Percentiles rank a stretch among this genome's conserved stretches.
These are phyloP conservation scores for Sabuloglossum arenarium DNA, from an alignment of 495 filamentous ascomycete genomes.

Conservation along the genomic window DNA sequence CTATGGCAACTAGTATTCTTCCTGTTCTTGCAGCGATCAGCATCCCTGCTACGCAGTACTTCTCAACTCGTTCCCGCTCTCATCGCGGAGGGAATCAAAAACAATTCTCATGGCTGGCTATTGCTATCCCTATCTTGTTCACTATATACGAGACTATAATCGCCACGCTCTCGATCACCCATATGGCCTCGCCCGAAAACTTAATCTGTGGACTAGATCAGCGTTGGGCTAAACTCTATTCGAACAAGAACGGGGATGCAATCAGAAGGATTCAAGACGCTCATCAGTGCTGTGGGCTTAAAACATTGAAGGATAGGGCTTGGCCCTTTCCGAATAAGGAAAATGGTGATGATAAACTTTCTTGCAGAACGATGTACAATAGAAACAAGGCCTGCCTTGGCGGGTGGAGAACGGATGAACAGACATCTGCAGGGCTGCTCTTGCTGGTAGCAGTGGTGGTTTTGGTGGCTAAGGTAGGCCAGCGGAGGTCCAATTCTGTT, in stretches of 20 bases:
- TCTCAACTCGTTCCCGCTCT: neutral
- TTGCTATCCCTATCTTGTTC: constrained; percentile 7
- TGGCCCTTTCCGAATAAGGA: neutral
- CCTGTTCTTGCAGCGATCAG: constrained; percentile 10
- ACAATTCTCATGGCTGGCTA: constrained; percentile 1
- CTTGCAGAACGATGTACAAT: constrained; percentile 6
- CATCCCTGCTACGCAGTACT: neutral
- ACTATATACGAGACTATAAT: constrained; percentile 13
- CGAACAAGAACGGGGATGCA: constrained; percentile 6
- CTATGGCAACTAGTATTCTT: constrained; percentile 9
- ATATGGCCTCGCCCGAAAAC: constrained; percentile 5
- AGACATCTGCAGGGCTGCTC: neutral
- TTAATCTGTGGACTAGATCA: constrained; percentile 7
- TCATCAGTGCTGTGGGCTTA: constrained; percentile 11
- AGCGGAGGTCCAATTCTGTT: neutral
- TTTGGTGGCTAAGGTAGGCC: neutral
- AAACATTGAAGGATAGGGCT: constrained; percentile 6
- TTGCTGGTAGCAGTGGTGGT: neutral
- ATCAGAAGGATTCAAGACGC: constrained; percentile 12
- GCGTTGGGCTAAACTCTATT: constrained; percentile 7
- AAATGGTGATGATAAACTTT: constrained; percentile 2
- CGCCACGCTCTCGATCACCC: constrained; percentile 10
- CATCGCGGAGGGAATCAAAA: neutral
- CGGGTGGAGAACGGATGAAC: neutral
- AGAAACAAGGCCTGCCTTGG: neutral